Conservation (phyloP, 2,329 filamentous ascomycete genomes). For the Westerdykella aurantiaca region DNA sequence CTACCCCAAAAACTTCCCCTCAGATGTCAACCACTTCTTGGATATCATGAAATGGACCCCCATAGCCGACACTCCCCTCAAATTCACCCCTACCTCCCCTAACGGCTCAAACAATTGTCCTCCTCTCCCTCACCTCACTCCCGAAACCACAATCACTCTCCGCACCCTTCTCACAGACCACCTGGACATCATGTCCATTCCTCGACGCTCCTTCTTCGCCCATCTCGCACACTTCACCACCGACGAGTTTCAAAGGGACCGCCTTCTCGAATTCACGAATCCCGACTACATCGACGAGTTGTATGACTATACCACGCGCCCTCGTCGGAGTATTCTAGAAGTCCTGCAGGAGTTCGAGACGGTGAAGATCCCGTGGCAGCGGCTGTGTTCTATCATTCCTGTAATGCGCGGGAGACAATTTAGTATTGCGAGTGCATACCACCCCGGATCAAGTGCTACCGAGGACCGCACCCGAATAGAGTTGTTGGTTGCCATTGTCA, state of each 20-base stretch:
- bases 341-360: slow-evolving; percentile 84
- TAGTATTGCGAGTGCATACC: slow-evolving; percentile 75
- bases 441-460: slow-evolving; percentile 3
- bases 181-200: slow-evolving; percentile 84
- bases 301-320: slow-evolving; percentile 90
- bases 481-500: slow-evolving; percentile 79
- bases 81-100: slow-evolving; percentile 40
- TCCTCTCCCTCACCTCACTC: slow-evolving; percentile 37
- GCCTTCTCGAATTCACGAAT: slow-evolving; percentile 76
- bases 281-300: slow-evolving; percentile 81
- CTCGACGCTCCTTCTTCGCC: slow-evolving; percentile 78
- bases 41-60: slow-evolving; percentile 70
- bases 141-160: slow-evolving; percentile 52
- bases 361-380: slow-evolving; percentile 72
- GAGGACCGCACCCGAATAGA: slow-evolving; percentile 52
- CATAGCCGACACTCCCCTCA: slow-evolving; percentile 65
- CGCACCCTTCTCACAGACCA: slow-evolving; percentile 73
- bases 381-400: slow-evolving; percentile 69
- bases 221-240: slow-evolving; percentile 69
- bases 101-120: slow-evolving; percentile 34
- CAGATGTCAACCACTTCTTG: slow-evolving; percentile 74
- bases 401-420: slow-evolving; percentile 84
- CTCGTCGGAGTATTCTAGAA: slow-evolving; percentile 84
- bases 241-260: slow-evolving; percentile 68
- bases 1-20: slow-evolving; percentile 78